Evolutionary conservation across 257 asterid species (phyloP).

Genomic region (Solanum chiquidenum): DNA sequence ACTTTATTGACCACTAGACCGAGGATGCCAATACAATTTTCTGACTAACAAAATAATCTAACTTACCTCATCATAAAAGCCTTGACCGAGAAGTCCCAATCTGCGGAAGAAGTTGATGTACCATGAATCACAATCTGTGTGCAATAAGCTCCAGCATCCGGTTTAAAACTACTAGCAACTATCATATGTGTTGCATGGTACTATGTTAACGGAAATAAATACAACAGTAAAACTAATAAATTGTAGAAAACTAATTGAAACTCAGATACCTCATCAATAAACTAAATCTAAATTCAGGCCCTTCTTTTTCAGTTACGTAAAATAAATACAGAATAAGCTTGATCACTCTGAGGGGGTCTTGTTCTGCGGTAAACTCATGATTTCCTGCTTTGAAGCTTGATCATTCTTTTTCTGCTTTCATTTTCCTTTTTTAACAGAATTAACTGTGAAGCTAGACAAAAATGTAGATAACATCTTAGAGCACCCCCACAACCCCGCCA

Average conservation of each 20-base stretch:
- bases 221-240: neutral
- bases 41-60: neutral
- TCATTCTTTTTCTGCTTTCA: neutral
- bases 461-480: neutral
- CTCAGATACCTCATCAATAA: neutral
- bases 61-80: constrained; percentile 65
- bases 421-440: neutral
- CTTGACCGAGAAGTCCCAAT: constrained; percentile 76
- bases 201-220: neutral
- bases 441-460: neutral
- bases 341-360: neutral
- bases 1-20: neutral
- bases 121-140: constrained; percentile 88
- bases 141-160: constrained; percentile 84
- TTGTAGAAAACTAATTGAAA: neutral
- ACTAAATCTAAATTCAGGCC: neutral
- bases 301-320: neutral
- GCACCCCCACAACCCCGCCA: neutral
- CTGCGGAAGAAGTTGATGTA: constrained; percentile 35
- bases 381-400: neutral
- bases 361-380: neutral
- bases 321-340: neutral
- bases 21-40: neutral
- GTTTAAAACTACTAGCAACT: constrained; percentile 43
- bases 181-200: constrained; percentile 10